Evolutionary conservation across 495 filamentous ascomycete species (phyloP).

Genomic region (Penicillium cinerascens): DNA sequence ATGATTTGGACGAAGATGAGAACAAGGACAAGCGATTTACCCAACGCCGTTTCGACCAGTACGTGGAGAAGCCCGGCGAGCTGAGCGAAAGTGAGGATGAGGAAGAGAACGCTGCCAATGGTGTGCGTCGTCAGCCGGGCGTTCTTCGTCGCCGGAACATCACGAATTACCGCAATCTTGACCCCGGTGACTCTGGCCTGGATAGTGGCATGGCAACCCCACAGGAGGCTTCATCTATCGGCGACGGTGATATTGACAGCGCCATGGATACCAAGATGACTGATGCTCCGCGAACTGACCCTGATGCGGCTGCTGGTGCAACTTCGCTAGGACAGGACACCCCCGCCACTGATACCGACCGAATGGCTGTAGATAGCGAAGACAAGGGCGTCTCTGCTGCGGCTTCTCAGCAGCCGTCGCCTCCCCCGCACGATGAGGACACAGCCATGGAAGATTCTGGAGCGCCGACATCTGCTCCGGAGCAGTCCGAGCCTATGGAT

Average conservation of each 20-base stretch:
- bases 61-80: slow-evolving; percentile 69
- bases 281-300: slow-evolving; percentile 46
- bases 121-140: slow-evolving; percentile 61
- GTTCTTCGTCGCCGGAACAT: slow-evolving; percentile 60
- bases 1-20: slow-evolving; percentile 86
- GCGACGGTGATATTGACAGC: slow-evolving; percentile 48
- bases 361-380: slow-evolving; percentile 38
- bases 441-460: slow-evolving; percentile 61
- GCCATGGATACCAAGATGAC: slow-evolving; percentile 48
- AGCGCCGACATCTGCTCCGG: slow-evolving; percentile 22
- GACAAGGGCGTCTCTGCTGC: slow-evolving; percentile 37
- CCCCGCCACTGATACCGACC: slow-evolving; percentile 32
- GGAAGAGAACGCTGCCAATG: slow-evolving; percentile 70
- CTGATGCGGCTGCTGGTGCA: slow-evolving; percentile 23
- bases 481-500: slow-evolving; percentile 9
- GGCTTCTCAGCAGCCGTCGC: slow-evolving; percentile 39
- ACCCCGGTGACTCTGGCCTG: slow-evolving; percentile 60
- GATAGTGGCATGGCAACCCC: slow-evolving; percentile 60
- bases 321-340: slow-evolving; percentile 39
- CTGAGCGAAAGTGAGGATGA: slow-evolving; percentile 86
- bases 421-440: slow-evolving; percentile 58
- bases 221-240: slow-evolving; percentile 45
- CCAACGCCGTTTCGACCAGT: slow-evolving; percentile 78
- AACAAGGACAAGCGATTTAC: slow-evolving; percentile 83
- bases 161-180: slow-evolving; percentile 66